Conservation (phyloP, 306 rosid species). For the Neltuma alba region DNA sequence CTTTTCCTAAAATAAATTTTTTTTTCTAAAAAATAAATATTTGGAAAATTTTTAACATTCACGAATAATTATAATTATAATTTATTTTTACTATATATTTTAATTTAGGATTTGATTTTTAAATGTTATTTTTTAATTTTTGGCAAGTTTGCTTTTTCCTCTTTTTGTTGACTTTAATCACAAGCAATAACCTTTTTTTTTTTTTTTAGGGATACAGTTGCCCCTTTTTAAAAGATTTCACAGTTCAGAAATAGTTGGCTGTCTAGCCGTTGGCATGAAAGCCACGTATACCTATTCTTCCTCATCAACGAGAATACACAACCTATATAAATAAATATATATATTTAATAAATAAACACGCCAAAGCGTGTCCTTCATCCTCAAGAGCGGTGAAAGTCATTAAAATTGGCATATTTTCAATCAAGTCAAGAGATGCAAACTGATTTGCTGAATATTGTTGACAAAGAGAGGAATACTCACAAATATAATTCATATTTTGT, state of each 20-base stretch:
- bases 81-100: too few species aligned
- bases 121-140: neutral
- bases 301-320: neutral
- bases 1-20: too few species aligned
- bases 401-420: neutral
- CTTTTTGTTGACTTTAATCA: neutral
- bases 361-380: neutral
- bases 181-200: neutral
- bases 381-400: neutral
- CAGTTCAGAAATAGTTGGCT: neutral
- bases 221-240: neutral
- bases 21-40: too few species aligned
- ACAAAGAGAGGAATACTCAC: neutral
- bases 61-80: too few species aligned
- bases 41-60: too few species aligned
- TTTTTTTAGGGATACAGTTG: too few species aligned
- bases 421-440: neutral
- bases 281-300: neutral
- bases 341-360: neutral
- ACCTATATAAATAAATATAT: neutral
- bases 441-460: neutral
- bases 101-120: too few species aligned
- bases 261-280: conserved; percentile 21
- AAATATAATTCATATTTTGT: neutral
- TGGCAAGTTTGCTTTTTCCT: neutral